Conservation (phyloP, 352 stramenopile genomes). For the Globisporangium cylindrosporum region DNA sequence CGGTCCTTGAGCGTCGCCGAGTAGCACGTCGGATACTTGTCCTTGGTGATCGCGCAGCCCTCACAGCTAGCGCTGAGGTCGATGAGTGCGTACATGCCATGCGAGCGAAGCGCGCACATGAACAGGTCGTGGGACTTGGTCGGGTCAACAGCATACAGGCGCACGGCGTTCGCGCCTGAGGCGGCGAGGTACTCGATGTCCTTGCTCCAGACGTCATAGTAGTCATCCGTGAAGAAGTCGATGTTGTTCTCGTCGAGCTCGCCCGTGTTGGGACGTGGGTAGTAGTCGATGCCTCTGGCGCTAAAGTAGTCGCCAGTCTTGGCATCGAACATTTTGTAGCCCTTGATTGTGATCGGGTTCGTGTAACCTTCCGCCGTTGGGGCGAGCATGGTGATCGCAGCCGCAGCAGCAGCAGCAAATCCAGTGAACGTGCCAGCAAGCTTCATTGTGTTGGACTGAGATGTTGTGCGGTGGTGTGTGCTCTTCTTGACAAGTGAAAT, state of each 20-base stretch:
- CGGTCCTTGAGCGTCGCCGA: slow-evolving; percentile 53
- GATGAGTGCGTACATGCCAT: slow-evolving; percentile 78
- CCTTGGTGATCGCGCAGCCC: slow-evolving; percentile 53
- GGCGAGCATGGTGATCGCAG: background rate
- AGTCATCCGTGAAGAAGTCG: slow-evolving; percentile 85
- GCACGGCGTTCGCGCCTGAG: slow-evolving; percentile 72
- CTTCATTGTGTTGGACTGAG: background rate
- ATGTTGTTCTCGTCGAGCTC: slow-evolving; percentile 66
- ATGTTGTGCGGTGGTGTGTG: background rate
- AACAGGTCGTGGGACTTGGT: slow-evolving; percentile 83
- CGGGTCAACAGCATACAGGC: slow-evolving; percentile 82
- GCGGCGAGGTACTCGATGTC: slow-evolving; percentile 66
- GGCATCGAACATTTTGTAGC: slow-evolving; percentile 78
- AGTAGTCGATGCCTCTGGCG: slow-evolving; percentile 85
- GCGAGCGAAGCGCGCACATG: slow-evolving; percentile 75
- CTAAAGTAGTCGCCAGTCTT: slow-evolving; percentile 67
- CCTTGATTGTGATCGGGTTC: slow-evolving; percentile 57
- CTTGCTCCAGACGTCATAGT: slow-evolving; percentile 56
- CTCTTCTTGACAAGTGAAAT: background rate
- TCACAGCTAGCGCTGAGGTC: slow-evolving; percentile 54
- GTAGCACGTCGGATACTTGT: slow-evolving; percentile 57
- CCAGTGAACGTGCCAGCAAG: background rate
- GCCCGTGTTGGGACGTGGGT: slow-evolving; percentile 80
- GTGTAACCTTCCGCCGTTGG: slow-evolving; percentile 28
- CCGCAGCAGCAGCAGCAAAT: background rate